These are phyloP conservation scores for Diophrys appendiculata DNA, from an alignment of 73 alveolate species.

Conservation along the genomic window DNA sequence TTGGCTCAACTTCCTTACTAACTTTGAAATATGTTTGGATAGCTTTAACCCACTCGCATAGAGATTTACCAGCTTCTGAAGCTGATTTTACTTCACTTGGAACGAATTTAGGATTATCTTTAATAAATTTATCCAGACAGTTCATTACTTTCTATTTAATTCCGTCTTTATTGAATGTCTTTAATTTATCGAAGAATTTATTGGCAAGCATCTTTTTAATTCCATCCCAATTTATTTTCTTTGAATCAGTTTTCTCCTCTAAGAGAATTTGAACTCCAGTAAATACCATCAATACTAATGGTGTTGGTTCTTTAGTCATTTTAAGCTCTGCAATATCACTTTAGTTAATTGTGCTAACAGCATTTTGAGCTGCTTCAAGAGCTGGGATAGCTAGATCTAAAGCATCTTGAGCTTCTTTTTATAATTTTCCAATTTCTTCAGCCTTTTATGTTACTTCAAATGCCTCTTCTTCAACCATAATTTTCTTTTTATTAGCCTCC, in stretches of 20 bases:
- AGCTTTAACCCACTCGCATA: conserved; percentile 81
- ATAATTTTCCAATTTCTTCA: conserved; percentile 65
- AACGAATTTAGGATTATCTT: conserved; percentile 69
- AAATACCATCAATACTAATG: conserved; percentile 75
- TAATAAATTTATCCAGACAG: conserved; percentile 39
- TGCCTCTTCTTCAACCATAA: conserved; percentile 74
- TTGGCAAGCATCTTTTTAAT: conserved; percentile 49
- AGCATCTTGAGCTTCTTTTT: conserved; percentile 83
- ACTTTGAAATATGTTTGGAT: conserved; percentile 70
- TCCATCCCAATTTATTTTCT: conserved; percentile 45
- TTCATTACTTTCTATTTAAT: conserved; percentile 46
- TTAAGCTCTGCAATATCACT: conserved; percentile 91
- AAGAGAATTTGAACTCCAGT: conserved; percentile 78
- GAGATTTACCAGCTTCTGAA: conserved; percentile 67
- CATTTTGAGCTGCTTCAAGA: conserved; percentile 93
- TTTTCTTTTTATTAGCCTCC: conserved; percentile 81
- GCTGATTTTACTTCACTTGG: conserved; percentile 65
- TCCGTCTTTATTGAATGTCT: conserved; percentile 53
- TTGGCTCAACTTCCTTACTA: conserved; percentile 77
- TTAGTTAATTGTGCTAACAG: conserved; percentile 90
- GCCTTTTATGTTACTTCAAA: conserved; percentile 70
- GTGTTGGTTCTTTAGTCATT: conserved; percentile 79
- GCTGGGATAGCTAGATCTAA: conserved; percentile 96
- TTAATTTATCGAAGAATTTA: conserved; percentile 43
- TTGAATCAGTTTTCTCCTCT: conserved; percentile 56